phyloP scores from a whole-genome alignment of 2,329 filamentous ascomycete genomes.

The Cercospora sojina region DNA sequence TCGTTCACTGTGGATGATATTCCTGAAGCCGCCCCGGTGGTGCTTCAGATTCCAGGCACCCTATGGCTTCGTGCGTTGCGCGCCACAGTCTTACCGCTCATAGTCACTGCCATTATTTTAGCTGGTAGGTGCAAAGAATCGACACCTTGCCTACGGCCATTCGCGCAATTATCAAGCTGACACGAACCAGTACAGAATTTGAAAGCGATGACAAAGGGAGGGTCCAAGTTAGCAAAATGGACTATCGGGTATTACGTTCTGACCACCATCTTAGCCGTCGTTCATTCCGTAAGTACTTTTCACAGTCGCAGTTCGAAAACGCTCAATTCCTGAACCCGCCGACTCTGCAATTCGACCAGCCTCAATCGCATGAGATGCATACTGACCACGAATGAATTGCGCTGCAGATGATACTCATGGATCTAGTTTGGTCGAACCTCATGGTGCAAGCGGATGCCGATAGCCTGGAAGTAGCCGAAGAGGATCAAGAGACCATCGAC shows the following conservation, averaged over 20 bases:
- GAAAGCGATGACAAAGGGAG: conserved; percentile 48
- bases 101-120: conserved; percentile 54
- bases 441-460: conserved; percentile 44
- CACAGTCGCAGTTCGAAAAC: neutral
- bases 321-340: neutral
- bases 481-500: conserved; percentile 38
- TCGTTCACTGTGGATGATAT: conserved; percentile 46
- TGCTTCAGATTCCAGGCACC: conserved; percentile 52
- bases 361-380: neutral
- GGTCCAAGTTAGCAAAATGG: conserved; percentile 49
- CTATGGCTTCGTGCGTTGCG: conserved; percentile 54
- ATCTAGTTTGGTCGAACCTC: conserved; percentile 50
- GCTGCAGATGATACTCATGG: conserved; percentile 44
- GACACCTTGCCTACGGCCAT: neutral
- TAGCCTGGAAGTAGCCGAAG: conserved; percentile 36
- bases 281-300: conserved; percentile 37
- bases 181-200: conserved; percentile 48
- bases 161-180: neutral
- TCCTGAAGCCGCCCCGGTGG: conserved; percentile 43
- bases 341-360: neutral
- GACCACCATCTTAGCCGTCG: conserved; percentile 53
- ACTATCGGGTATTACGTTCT: conserved; percentile 53
- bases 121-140: neutral
- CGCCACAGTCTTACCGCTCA: conserved; percentile 54
- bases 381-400: neutral